Percentiles rank a stretch among this genome's conserved stretches.
Conservation (phyloP, 768 basidiomycete species). For the Baorangia bicolor region DNA sequence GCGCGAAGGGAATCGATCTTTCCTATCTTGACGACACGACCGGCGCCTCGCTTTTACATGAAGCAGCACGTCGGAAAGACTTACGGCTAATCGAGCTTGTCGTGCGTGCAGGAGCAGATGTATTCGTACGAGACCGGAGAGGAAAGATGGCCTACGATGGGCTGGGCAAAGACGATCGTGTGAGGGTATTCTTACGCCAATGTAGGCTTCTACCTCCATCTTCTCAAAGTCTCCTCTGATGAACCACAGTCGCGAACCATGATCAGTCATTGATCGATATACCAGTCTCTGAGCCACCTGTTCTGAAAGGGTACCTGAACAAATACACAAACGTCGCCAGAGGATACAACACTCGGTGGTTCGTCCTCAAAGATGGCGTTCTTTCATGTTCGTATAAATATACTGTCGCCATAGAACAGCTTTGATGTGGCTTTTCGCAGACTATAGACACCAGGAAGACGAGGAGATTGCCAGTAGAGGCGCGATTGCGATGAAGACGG, state of each 20-base stretch:
- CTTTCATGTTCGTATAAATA: constrained; percentile 66
- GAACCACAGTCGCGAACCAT: constrained; percentile 66
- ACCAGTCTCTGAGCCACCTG: constrained; percentile 52
- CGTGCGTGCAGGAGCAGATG: constrained; percentile 82
- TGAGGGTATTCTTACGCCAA: constrained; percentile 80
- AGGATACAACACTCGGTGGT: constrained; percentile 90
- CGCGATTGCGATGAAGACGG: constrained; percentile 83
- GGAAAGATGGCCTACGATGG: constrained; percentile 72
- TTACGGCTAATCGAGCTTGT: constrained; percentile 80
- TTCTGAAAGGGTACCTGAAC: constrained; percentile 75
- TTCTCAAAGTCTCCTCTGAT: constrained; percentile 1
- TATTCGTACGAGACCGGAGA: constrained; percentile 76
- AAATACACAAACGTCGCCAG: constrained; percentile 93
- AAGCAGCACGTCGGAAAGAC: constrained; percentile 81
- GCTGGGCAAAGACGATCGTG: constrained; percentile 74
- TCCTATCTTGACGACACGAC: constrained; percentile 77
- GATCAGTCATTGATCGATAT: constrained; percentile 67
- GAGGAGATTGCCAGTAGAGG: constrained; percentile 84
- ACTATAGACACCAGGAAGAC: constrained; percentile 89
- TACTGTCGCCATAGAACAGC: background rate
- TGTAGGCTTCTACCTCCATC: constrained; percentile 46
- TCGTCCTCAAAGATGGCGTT: constrained; percentile 82
- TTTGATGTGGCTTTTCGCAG: constrained; percentile 29
- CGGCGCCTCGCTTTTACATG: constrained; percentile 80
- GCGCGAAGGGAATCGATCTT: constrained; percentile 70